phyloP scores from a whole-genome alignment of 805 yeast genomes.

The Cyberlindnera lachancei region DNA sequence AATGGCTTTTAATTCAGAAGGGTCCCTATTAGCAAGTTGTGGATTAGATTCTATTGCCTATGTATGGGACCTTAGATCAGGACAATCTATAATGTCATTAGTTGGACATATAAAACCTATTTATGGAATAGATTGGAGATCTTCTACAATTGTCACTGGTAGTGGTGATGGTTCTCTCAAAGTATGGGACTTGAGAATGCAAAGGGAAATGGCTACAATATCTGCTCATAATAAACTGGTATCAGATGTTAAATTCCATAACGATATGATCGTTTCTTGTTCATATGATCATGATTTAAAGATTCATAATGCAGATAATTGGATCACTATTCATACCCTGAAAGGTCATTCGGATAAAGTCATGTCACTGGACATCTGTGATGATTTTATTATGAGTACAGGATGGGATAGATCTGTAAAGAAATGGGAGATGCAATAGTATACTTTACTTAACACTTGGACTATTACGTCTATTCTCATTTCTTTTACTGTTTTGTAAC shows the following conservation, averaged over 20 bases:
- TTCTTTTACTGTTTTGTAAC: slow-evolving; percentile 14
- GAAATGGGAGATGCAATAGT: slow-evolving; percentile 39
- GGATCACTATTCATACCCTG: slow-evolving; percentile 50
- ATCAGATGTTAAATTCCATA: slow-evolving; percentile 50
- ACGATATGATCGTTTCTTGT: slow-evolving; percentile 42
- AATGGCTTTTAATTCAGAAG: slow-evolving; percentile 64
- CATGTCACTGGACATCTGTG: slow-evolving; percentile 58
- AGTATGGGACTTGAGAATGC: slow-evolving; percentile 78
- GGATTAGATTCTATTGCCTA: slow-evolving; percentile 70
- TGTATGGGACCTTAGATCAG: slow-evolving; percentile 84
- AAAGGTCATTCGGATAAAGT: slow-evolving; percentile 60
- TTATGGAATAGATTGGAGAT: slow-evolving; percentile 65
- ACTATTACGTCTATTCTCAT: slow-evolving; percentile 14
- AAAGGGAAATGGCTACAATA: slow-evolving; percentile 36
- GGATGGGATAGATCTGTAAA: slow-evolving; percentile 14
- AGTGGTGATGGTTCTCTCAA: slow-evolving; percentile 75
- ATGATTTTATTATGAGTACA: slow-evolving; percentile 28
- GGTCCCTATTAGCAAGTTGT: slow-evolving; percentile 66
- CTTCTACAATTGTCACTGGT: slow-evolving; percentile 71
- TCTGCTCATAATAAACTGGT: slow-evolving; percentile 73
- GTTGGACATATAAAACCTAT: slow-evolving; percentile 69
- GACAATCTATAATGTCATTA: slow-evolving; percentile 50
- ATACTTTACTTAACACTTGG: slow-evolving; percentile 9
- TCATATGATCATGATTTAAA: slow-evolving; percentile 69
- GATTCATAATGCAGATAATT: slow-evolving; percentile 61